Evolutionary conservation across 2,329 filamentous ascomycete species (phyloP).

Genomic region (Phoma sp.): DNA sequence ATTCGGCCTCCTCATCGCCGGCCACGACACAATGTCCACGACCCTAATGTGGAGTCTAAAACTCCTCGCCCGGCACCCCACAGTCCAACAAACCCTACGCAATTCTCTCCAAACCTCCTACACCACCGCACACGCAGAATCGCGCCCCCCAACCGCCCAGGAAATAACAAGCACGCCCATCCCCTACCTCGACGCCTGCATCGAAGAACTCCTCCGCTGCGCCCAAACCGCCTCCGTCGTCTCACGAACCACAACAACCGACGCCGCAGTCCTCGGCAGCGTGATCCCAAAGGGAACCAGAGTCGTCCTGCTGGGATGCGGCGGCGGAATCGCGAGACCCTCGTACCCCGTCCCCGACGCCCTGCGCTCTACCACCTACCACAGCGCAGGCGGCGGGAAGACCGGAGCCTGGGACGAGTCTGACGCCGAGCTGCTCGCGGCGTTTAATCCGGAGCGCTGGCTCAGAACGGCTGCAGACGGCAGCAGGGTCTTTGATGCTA

Average conservation of each 20-base stretch:
- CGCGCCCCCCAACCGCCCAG: constrained; percentile 33
- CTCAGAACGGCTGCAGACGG: constrained; percentile 32
- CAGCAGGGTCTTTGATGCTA: constrained; percentile 23
- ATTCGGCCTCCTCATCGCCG: constrained; percentile 49
- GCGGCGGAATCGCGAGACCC: constrained; percentile 16
- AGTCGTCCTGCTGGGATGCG: constrained; percentile 36
- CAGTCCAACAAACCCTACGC: constrained; percentile 47
- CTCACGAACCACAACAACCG: constrained; percentile 42
- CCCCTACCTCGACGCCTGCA: constrained; percentile 53
- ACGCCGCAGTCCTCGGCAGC: constrained; percentile 52
- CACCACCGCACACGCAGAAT: constrained; percentile 18
- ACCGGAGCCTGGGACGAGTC: constrained; percentile 31
- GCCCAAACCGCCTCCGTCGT: constrained; percentile 31
- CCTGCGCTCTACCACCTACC: constrained; percentile 39
- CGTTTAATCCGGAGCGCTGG: constrained; percentile 53
- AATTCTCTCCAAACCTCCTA: constrained; percentile 36
- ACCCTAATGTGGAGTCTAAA: constrained; percentile 53
- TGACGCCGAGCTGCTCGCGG: constrained; percentile 23
- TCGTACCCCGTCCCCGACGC: constrained; percentile 32
- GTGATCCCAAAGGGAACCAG: constrained; percentile 50
- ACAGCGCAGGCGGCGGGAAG: constrained; percentile 28
- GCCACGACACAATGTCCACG: constrained; percentile 56
- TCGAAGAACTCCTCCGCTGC: constrained; percentile 52
- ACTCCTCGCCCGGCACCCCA: constrained; percentile 43
- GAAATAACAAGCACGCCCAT: constrained; percentile 42